Conservation (phyloP, 2,329 filamentous ascomycete species). For the Iodosphaeria phyllophila region DNA sequence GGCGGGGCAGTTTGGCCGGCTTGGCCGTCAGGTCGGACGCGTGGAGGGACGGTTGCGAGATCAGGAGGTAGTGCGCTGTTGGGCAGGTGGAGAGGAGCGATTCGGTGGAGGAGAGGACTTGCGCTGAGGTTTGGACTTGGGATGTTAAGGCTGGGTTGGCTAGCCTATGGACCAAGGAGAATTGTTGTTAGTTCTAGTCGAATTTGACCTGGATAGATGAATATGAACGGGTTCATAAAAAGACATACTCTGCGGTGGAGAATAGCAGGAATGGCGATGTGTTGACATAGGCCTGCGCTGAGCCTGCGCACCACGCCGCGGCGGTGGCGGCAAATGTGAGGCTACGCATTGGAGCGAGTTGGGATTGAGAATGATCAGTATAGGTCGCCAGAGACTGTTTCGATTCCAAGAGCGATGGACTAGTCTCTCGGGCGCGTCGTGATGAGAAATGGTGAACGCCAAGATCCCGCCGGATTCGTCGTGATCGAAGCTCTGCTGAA, state of each 20-base stretch:
- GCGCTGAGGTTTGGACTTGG: slow-evolving; percentile 28
- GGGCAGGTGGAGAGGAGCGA: slow-evolving; percentile 52
- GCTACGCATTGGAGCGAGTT: too few species aligned
- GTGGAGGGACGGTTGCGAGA: slow-evolving; percentile 59
- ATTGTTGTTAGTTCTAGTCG: slow-evolving; percentile 8
- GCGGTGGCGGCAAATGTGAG: slow-evolving; percentile 29
- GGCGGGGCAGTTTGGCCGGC: slow-evolving; percentile 27
- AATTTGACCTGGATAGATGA: slow-evolving; percentile 4
- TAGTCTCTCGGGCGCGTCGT: too few species aligned
- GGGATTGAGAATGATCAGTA: too few species aligned
- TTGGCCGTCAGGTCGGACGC: slow-evolving; percentile 43
- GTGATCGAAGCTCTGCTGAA: too few species aligned
- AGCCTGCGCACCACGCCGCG: slow-evolving; percentile 30
- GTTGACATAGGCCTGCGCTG: slow-evolving; percentile 62
- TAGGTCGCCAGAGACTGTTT: too few species aligned
- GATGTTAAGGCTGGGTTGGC: slow-evolving; percentile 15
- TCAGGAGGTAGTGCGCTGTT: slow-evolving; percentile 57
- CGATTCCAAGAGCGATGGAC: too few species aligned
- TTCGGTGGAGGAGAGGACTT: slow-evolving; percentile 22
- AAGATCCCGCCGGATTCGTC: too few species aligned
- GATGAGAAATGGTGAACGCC: too few species aligned
- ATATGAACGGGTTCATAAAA: slow-evolving; percentile 1
- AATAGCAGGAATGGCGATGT: slow-evolving; percentile 81
- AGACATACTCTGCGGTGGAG: slow-evolving; percentile 60
- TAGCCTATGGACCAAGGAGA: slow-evolving; percentile 2